Evolutionary conservation across 139 green algal genomes (phyloP).

Genomic region (Tetradesmus lagerheimii): DNA sequence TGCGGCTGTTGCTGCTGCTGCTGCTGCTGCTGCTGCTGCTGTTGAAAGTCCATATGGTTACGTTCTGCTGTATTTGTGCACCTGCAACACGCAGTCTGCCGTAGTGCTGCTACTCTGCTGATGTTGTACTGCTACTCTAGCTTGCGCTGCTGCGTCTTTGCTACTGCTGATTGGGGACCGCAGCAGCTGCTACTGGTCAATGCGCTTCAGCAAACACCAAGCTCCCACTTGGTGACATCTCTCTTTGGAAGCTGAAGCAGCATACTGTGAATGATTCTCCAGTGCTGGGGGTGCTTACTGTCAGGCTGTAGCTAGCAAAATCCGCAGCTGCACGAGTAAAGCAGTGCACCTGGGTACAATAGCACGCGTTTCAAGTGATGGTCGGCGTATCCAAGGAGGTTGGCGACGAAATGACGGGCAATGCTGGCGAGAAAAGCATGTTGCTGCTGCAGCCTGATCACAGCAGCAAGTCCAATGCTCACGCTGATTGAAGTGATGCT

Average conservation of each 20-base stretch:
- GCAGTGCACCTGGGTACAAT: neutral
- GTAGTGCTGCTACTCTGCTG: too few species aligned
- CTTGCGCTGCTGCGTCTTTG: too few species aligned
- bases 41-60: too few species aligned
- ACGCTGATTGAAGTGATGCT: constrained; percentile 6
- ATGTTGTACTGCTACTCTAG: too few species aligned
- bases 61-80: too few species aligned
- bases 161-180: too few species aligned
- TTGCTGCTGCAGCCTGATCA: neutral
- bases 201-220: too few species aligned
- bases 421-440: too few species aligned
- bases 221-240: constrained; percentile 38
- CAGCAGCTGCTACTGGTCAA: too few species aligned
- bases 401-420: too few species aligned
- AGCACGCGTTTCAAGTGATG: neutral
- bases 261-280: neutral
- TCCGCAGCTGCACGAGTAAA: neutral
- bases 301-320: constrained; percentile 10
- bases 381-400: too few species aligned
- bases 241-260: constrained; percentile 15
- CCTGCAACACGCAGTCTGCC: too few species aligned
- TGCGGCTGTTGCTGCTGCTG: neutral
- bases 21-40: neutral
- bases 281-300: neutral
- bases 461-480: neutral